A percentile compares a stretch with the other conserved stretches of the same genome.
Conservation (phyloP, 2,329 filamentous ascomycete genomes). For the Penicillium sp. region DNA sequence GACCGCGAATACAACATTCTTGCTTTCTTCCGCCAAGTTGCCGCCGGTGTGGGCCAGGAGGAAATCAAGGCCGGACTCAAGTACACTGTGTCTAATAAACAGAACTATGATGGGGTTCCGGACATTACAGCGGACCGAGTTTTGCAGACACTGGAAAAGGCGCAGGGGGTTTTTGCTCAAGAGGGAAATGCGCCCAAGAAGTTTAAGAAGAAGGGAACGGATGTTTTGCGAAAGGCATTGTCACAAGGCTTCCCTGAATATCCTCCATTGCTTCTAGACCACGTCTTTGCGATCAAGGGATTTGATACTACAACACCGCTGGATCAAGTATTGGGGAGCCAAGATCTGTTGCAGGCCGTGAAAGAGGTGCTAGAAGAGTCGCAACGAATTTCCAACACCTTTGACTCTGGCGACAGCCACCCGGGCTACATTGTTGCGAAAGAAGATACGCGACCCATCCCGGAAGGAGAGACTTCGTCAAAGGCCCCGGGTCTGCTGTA, state of each 20-base stretch:
- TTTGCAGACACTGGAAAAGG: slow-evolving; percentile 65
- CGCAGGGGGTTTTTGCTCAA: slow-evolving; percentile 47
- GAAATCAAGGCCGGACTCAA: slow-evolving; percentile 72
- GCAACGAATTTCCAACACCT: slow-evolving; percentile 64
- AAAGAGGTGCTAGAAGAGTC: slow-evolving; percentile 69
- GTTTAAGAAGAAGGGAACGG: slow-evolving; percentile 71
- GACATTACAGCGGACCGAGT: slow-evolving; percentile 72
- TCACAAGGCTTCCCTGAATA: slow-evolving; percentile 84
- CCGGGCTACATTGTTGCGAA: slow-evolving; percentile 90
- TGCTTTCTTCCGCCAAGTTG: slow-evolving; percentile 74
- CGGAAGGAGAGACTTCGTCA: slow-evolving; percentile 38
- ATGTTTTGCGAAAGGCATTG: slow-evolving; percentile 75
- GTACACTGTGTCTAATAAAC: slow-evolving; percentile 78
- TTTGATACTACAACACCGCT: slow-evolving; percentile 70
- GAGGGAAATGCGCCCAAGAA: slow-evolving; percentile 56
- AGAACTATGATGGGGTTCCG: slow-evolving; percentile 78
- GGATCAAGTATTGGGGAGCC: slow-evolving; percentile 67
- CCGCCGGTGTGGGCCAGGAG: slow-evolving; percentile 80
- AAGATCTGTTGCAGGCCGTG: slow-evolving; percentile 64
- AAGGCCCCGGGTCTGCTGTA: slow-evolving; percentile 62
- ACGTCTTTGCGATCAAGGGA: slow-evolving; percentile 68
- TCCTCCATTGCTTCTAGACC: slow-evolving; percentile 83
- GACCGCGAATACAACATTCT: slow-evolving; percentile 81
- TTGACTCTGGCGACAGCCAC: slow-evolving; percentile 64
- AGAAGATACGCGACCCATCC: slow-evolving; percentile 41